Evolutionary conservation across 202 grass and related monocot species (phyloP).

Genomic region (Panicum virgatum): DNA sequence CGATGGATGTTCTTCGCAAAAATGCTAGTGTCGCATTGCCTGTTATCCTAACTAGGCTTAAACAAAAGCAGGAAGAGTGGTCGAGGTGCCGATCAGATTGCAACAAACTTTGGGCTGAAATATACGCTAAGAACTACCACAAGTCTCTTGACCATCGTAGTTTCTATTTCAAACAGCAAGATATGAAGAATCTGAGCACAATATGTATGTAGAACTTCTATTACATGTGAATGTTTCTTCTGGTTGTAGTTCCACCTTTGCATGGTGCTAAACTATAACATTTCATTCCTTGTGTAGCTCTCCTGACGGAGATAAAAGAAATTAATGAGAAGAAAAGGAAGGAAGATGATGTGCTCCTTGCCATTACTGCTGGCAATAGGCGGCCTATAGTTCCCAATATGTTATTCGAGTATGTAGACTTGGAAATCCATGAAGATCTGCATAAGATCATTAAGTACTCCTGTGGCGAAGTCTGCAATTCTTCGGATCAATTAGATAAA

Average conservation of each 20-base stretch:
- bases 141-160: constrained; percentile 98
- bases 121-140: constrained; percentile 97
- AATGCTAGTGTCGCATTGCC: constrained; percentile 84
- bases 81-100: constrained; percentile 85
- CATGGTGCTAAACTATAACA: constrained; percentile 27
- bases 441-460: constrained; percentile 96
- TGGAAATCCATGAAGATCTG: constrained; percentile 83
- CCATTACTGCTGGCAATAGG: constrained; percentile 72
- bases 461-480: constrained; percentile 80
- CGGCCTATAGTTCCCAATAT: constrained; percentile 80
- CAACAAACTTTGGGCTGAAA: constrained; percentile 97
- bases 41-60: constrained; percentile 80
- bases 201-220: constrained; percentile 60
- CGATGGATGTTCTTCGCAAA: constrained; percentile 87
- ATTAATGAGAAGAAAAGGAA: constrained; percentile 93
- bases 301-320: constrained; percentile 93
- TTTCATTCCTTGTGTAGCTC: constrained; percentile 66
- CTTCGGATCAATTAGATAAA: constrained; percentile 80
- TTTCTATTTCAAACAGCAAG: constrained; percentile 99
- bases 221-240: constrained; percentile 31
- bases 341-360: constrained; percentile 86
- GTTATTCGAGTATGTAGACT: constrained; percentile 78
- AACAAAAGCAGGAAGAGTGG: constrained; percentile 98
- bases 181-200: constrained; percentile 89
- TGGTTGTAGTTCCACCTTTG: constrained; percentile 36